Evolutionary conservation across 768 basidiomycete species (phyloP), one percentile per base, ranked within the genome.

Genomic region (Albatrellus ellisii): DNA sequence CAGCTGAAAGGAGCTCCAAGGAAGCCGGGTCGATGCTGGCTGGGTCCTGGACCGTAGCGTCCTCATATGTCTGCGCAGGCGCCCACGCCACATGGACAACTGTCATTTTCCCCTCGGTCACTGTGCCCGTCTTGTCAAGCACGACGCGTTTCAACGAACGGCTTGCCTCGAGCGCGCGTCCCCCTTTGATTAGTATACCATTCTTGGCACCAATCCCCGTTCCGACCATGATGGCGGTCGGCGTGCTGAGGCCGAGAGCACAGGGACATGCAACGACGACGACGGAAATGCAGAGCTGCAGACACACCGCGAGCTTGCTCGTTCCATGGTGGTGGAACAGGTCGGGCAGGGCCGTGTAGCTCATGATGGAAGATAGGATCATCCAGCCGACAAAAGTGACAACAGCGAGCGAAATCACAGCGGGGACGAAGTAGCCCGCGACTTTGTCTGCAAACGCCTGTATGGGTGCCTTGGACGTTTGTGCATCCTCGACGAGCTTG

Each of bases 151-250:
- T 77, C 53, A 98, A 77, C 39, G 70, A 68, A 50, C 75, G 78
- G 60, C 89, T 90, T 3, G 88, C 90, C 57, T 99, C 95, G 21
- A 99, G 67, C 2, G 95, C 92, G 11, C 84, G 70, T 2, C 92
- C 95, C 17, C 95, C 92, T 58, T 99, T 99, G 75, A 99, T 98
- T 35, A 99, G 64, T 45, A 99, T 98, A 0, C 95, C 94, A 53
- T 98, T 94, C 65, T 84, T 74, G 7, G 95, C 95, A 1, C 95
- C 95, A 43, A 98, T 78, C 1, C 95, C 95, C 0, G 94, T 98
- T 14, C 95, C 95, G 25, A 98, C 95, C 95, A 98, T 98, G 62
- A 98, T 90, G 2, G 94, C 95, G 0, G 95, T 98, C 1, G 95
- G 95, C 0, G 94, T 98, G 42, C 87, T 88, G 45, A 98, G 70